Evolutionary conservation across 257 asterid genomes (phyloP), one percentile per base, ranked within the genome.

Genomic region (Cinchona pubescens): DNA sequence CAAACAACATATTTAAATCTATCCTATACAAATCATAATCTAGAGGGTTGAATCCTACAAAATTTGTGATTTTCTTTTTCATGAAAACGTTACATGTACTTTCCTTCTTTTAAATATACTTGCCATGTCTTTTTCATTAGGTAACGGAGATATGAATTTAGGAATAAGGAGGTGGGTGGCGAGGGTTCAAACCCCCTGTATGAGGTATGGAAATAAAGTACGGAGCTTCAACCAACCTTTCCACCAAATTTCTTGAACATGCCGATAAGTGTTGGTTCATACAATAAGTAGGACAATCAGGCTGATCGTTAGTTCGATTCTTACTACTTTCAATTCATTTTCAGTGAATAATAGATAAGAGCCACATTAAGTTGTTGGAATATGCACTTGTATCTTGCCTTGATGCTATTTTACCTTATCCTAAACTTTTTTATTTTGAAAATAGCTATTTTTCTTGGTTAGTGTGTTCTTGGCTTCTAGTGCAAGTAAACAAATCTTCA

Each of bases 171-270:
- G 16, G 19, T 21, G 43, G 21, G 59, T 23, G 32, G 62, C 1
- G 30, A 7, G 19, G 62, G 62, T 9, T 58, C 63, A 58, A 10
- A 25, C 18, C 29, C n/a, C 72, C 65, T 16, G 0, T 14, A 38
- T 35, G 29, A n/a, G 73, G 55, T 48, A 25, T 68, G 25, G 58
- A 27, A 60, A 13, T 13, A 3, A 38, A 74, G 40, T 43, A 34
- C 29, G 65, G 71, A 48, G 66, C 65, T 74, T 35, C 78, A 64
- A 74, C 42, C 78, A 15, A 49, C 53, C 10, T 25, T 48, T 35
- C 51, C 40, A 53, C 75, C 75, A 71, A 53, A 71, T 51, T 8
- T 71, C 9, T 5, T 34, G 5, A 4, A 27, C 43, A 18, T 3
- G n/a, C n/a, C n/a, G n/a, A n/a, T n/a, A n/a, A n/a, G n/a, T n/a